Conservation (phyloP, 2,329 filamentous ascomycete genomes). For the Sporothrix mexicana region DNA sequence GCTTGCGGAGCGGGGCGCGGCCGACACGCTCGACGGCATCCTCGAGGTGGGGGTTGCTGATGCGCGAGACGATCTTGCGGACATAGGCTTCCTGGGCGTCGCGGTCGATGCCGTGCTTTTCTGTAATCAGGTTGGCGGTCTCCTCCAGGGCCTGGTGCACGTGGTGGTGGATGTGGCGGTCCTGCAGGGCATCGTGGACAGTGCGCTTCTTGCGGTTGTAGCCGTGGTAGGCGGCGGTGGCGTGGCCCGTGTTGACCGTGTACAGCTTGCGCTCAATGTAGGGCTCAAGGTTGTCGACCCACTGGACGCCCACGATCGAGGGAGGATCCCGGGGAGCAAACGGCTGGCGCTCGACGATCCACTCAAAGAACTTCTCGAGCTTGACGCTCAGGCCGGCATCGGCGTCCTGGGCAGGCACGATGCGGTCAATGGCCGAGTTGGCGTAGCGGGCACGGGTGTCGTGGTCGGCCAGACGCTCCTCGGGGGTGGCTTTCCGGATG, state of each 20-base stretch:
- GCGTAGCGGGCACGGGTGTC: conserved; percentile 82
- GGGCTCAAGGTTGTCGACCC: conserved; percentile 87
- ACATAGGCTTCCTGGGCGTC: conserved; percentile 86
- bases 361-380: conserved; percentile 99
- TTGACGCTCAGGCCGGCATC: conserved; percentile 85
- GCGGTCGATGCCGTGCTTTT: conserved; percentile 76
- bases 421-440: conserved; percentile 98
- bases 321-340: conserved; percentile 76
- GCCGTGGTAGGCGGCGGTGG: conserved; percentile 93
- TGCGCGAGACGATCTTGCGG: conserved; percentile 87
- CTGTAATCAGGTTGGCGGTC: conserved; percentile 83
- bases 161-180: conserved; percentile 77
- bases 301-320: conserved; percentile 85
- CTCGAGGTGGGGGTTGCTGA: conserved; percentile 90
- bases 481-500: conserved; percentile 78
- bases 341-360: conserved; percentile 89
- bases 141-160: conserved; percentile 82
- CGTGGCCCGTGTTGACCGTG: conserved; percentile 98
- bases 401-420: conserved; percentile 87
- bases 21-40: conserved; percentile 95
- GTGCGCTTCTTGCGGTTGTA: conserved; percentile 84
- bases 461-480: conserved; percentile 70
- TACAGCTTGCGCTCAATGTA: conserved; percentile 99
- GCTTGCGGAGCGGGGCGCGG: conserved; percentile 90
- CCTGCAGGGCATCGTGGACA: conserved; percentile 85